Evolutionary conservation across 2,329 filamentous ascomycete species (phyloP).

Genomic region (Pseudocercospora fuligena): DNA sequence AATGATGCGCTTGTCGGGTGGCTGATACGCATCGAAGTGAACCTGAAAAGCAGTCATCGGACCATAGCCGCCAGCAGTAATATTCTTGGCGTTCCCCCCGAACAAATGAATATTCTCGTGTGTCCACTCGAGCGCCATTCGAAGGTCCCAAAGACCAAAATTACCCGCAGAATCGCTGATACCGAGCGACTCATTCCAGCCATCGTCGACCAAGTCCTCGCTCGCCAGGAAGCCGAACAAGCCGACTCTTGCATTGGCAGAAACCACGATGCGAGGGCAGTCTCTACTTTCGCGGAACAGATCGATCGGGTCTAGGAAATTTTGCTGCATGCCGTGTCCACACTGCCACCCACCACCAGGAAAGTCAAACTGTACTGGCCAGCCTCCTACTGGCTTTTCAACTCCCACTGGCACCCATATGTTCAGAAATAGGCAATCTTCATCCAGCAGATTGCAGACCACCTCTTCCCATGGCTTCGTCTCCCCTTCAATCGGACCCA

Average conservation of each 20-base stretch:
- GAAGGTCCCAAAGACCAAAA: constrained; percentile 62
- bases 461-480: constrained; percentile 16
- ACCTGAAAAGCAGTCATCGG: constrained; percentile 24
- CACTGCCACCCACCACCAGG: constrained; percentile 16
- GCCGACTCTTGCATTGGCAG: constrained; percentile 41
- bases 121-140: constrained; percentile 61
- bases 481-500: constrained; percentile 12
- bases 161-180: constrained; percentile 42
- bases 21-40: constrained; percentile 28
- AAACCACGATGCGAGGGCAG: constrained; percentile 37
- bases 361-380: constrained; percentile 28
- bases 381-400: constrained; percentile 20
- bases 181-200: constrained; percentile 13
- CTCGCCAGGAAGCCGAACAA: constrained; percentile 48
- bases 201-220: constrained; percentile 40
- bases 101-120: constrained; percentile 56
- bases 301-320: constrained; percentile 26
- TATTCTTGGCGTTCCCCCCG: constrained; percentile 55
- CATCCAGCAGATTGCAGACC: constrained; percentile 22
- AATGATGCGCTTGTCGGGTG: constrained; percentile 23
- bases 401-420: constrained; percentile 29
- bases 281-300: constrained; percentile 25
- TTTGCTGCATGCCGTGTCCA: constrained; percentile 25
- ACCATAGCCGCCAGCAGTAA: constrained; percentile 54
- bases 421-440: constrained; percentile 29